Evolutionary conservation across 345 rosid genomes (phyloP).

Genomic region (Eucalyptus curtisii): DNA sequence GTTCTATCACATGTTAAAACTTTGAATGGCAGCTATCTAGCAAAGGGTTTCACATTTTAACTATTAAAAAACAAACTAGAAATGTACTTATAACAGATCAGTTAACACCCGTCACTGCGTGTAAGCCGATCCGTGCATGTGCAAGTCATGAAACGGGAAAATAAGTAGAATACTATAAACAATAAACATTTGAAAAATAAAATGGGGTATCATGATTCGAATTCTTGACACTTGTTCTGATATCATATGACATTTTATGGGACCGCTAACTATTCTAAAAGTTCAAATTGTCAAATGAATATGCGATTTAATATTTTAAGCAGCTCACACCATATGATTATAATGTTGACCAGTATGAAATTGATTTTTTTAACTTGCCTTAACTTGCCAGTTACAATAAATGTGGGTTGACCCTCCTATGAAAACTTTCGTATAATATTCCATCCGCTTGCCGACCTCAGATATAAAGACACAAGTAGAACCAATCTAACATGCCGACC

Average conservation of each 20-base stretch:
- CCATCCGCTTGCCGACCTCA: not conserved
- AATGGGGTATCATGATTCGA: not conserved
- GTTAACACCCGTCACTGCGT: not conserved
- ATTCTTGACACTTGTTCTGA: not conserved
- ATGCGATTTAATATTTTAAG: not conserved
- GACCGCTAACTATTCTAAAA: not conserved
- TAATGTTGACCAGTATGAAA: not conserved
- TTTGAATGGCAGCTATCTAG: not conserved
- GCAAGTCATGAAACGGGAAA: not conserved
- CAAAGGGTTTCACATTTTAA: not conserved
- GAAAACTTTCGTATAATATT: not conserved
- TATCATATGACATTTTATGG: not conserved
- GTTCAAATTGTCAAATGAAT: accelerated
- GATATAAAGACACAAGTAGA: not conserved
- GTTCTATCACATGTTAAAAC: not conserved
- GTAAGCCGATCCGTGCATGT: accelerated
- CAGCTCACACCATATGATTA: not conserved
- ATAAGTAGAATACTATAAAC: not conserved
- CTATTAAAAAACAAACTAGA: not conserved
- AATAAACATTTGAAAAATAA: not conserved
- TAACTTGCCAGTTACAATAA: not conserved
- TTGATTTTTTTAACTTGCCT: not conserved
- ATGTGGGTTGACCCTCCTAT: not conserved
- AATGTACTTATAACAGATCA: not conserved
- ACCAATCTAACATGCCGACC: not conserved